Evolutionary conservation across 768 basidiomycete genomes (phyloP).

Genomic region (Leccinum rimulosum): DNA sequence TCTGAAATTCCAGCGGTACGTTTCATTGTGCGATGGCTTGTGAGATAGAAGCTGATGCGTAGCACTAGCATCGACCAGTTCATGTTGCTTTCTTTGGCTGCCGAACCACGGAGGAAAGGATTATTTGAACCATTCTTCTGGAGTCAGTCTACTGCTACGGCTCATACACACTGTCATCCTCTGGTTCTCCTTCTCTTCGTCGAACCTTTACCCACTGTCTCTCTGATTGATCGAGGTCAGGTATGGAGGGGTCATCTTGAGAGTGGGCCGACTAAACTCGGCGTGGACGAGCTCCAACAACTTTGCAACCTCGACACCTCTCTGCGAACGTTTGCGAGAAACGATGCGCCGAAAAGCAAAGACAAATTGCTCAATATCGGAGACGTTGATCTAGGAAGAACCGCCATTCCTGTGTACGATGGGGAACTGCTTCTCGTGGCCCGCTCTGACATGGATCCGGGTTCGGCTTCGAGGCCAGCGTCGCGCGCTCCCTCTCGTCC

Average conservation of each 20-base stretch:
- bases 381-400: slow-evolving; percentile 55
- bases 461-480: slow-evolving; percentile 49
- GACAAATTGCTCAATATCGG: slow-evolving; percentile 36
- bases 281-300: slow-evolving; percentile 57
- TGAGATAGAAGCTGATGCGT: background rate
- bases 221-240: slow-evolving; percentile 64
- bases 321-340: slow-evolving; percentile 29
- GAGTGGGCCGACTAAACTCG: slow-evolving; percentile 46
- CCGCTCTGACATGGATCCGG: slow-evolving; percentile 47
- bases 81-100: slow-evolving; percentile 71
- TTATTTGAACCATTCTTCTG: slow-evolving; percentile 79
- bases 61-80: slow-evolving; percentile 65
- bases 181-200: slow-evolving; percentile 72
- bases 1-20: slow-evolving; percentile 63
- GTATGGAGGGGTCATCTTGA: slow-evolving; percentile 68
- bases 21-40: slow-evolving; percentile 6
- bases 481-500: slow-evolving; percentile 70
- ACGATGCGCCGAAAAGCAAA: slow-evolving; percentile 17
- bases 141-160: slow-evolving; percentile 42
- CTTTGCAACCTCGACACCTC: slow-evolving; percentile 52
- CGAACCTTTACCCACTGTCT: slow-evolving; percentile 65
- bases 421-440: slow-evolving; percentile 74
- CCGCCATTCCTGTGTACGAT: slow-evolving; percentile 68
- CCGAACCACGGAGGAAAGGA: slow-evolving; percentile 72
- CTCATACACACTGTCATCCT: slow-evolving; percentile 41